Evolutionary conservation across 768 basidiomycete species (phyloP), one percentile per base, ranked within the genome.

Genomic region (Amanita exitialis): DNA sequence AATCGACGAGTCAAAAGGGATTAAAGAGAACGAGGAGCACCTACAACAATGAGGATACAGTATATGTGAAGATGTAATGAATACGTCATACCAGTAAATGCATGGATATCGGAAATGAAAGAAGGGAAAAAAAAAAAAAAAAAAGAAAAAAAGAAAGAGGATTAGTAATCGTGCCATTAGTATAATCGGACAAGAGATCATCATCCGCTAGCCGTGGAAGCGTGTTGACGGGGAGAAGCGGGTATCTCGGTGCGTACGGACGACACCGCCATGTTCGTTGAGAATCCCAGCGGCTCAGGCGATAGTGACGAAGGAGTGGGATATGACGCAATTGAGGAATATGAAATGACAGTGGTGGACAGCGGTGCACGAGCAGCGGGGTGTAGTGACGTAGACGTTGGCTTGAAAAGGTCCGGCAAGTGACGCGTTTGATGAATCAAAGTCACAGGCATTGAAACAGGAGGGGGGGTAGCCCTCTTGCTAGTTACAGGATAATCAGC

Each of bases 221-320:
- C 38, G n/a, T 51, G 30, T 32, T 54, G 32, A 35, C 25, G 43
- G 10, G 62, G 59, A 25, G 65, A 61, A 39, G 67, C 65, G 4
- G 69, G 68, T 18, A 72, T 58, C 53, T 72, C 70, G 5, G 72
- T 74, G 39, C 72, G 63, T 25, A 74, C 60, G 12, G 71, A 73
- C 6, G 72, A 74, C 32, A 73, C 66, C 3, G 71, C 71, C 68
- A 74, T 72, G 52, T 69, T 70, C 15, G 68, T 67, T 18, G 65
- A 59, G 36, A 66, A 62, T 27, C 62, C 62, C 37, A 59, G 58
- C 6, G 65, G 56, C 54, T 65, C 63, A 12, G 61, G 53, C 21
- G 60, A 21, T 32, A 39, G 20, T 12, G 16, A 18, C 30, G 35
- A 12, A 12, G 23, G 36, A 27, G 44, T 21, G 10, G 52, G 3